phyloP scores from a whole-genome alignment of 352 stramenopile genomes.

The Phytophthora citricola region DNA sequence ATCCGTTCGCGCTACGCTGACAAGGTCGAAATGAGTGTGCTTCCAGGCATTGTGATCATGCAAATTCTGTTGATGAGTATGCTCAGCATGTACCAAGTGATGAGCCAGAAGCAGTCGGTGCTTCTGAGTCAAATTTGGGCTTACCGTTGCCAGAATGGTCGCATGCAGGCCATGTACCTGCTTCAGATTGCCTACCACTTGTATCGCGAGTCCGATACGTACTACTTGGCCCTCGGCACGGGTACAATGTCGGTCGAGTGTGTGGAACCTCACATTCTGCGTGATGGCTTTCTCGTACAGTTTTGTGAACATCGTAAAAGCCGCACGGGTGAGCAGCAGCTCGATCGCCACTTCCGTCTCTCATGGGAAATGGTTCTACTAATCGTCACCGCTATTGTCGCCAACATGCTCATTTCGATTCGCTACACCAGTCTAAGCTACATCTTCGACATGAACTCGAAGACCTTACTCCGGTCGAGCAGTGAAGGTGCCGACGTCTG shows the following conservation, averaged over 20 bases:
- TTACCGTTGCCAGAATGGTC: slow-evolving; percentile 46
- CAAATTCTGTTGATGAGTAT: slow-evolving; percentile 44
- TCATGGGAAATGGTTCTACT: slow-evolving; percentile 47
- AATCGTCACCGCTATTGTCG: slow-evolving; percentile 36
- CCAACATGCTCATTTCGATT: slow-evolving; percentile 33
- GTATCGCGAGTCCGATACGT: slow-evolving; percentile 39
- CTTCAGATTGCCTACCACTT: slow-evolving; percentile 46
- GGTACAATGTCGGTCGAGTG: slow-evolving; percentile 46
- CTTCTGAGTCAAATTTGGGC: slow-evolving; percentile 49
- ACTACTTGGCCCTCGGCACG: slow-evolving; percentile 41
- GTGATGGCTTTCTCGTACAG: slow-evolving; percentile 45
- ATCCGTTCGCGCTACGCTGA: slow-evolving; percentile 37
- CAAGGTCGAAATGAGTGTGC: slow-evolving; percentile 39
- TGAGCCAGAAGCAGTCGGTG: slow-evolving; percentile 42
- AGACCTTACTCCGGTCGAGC: slow-evolving; percentile 24
- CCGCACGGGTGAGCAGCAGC: slow-evolving; percentile 37
- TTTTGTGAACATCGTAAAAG: slow-evolving; percentile 44
- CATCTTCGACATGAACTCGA: slow-evolving; percentile 38
- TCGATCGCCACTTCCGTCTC: slow-evolving; percentile 43
- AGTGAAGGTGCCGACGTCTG: slow-evolving; percentile 27
- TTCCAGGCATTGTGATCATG: slow-evolving; percentile 43
- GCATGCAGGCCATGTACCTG: slow-evolving; percentile 45
- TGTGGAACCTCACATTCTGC: slow-evolving; percentile 51
- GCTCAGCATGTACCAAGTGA: slow-evolving; percentile 45
- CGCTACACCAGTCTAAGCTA: slow-evolving; percentile 39